These are phyloP conservation scores for Botrytis deweyae DNA, from an alignment of 2,329 filamentous ascomycete species.

Conservation along the genomic window DNA sequence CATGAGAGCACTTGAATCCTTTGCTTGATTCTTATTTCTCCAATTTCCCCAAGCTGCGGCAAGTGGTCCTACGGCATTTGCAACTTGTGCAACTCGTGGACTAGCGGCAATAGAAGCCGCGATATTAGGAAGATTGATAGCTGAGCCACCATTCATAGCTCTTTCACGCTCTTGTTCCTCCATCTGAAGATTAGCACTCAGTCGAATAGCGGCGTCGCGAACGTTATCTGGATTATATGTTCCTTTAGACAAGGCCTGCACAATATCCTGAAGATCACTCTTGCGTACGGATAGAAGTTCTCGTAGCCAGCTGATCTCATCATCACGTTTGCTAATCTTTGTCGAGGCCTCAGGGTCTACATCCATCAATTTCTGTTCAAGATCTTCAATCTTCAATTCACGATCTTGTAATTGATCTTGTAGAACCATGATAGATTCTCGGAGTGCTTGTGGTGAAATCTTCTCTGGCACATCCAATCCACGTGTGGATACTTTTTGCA, in stretches of 20 bases:
- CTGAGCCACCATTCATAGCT: constrained; percentile 68
- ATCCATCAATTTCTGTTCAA: constrained; percentile 69
- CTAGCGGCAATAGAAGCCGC: constrained; percentile 66
- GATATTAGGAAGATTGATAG: constrained; percentile 70
- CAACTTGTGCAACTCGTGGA: constrained; percentile 79
- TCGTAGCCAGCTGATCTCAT: constrained; percentile 91
- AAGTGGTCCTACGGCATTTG: constrained; percentile 72
- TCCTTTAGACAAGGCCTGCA: constrained; percentile 72
- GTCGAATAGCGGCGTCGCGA: constrained; percentile 86
- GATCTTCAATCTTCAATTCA: constrained; percentile 82
- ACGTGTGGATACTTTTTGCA: constrained; percentile 41
- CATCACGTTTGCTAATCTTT: constrained; percentile 88
- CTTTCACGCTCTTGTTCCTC: constrained; percentile 94
- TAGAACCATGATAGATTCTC: constrained; percentile 92
- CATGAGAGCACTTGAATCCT: constrained; percentile 41
- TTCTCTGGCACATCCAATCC: constrained; percentile 67
- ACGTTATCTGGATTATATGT: constrained; percentile 75
- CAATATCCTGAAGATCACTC: constrained; percentile 90
- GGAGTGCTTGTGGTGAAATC: constrained; percentile 89
- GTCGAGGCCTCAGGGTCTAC: constrained; percentile 73
- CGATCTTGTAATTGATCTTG: constrained; percentile 96
- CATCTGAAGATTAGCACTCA: constrained; percentile 95
- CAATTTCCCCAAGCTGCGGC: constrained; percentile 97
- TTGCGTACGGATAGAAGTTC: constrained; percentile 89
- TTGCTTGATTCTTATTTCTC: constrained; percentile 57